Base-by-base conservation (phyloP, 352 stramenopile species). In the Halophytophthora polymorphica region DNA sequence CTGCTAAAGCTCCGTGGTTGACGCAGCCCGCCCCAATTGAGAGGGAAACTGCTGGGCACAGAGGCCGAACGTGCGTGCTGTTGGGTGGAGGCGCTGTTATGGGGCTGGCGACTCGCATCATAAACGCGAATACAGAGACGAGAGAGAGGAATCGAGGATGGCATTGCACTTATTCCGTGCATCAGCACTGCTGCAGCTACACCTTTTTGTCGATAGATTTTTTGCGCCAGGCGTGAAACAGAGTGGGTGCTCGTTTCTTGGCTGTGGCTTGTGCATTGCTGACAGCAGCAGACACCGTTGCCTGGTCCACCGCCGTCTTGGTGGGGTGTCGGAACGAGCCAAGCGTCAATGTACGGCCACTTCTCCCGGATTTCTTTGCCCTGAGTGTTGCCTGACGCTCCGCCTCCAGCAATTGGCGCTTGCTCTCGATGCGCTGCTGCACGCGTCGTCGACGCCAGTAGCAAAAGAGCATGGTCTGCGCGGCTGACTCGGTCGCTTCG, bases 401-500 rank as follows among this genome's bases (percentile, higher is more conserved):
- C 6, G 71, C 53, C 38, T 66, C 56, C 2, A 69, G 28, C 22
- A 79, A 62, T 33, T 71, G 61, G 1, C 73, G 61, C 22, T 61
- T 58, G 10, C 55, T 67, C 12, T 66, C 66, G 46, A 86, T 64
- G 6, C 61, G 67, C 8, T 57, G 54, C 33, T 74, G 62, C 7
- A 86, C 38, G 3, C 70, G 69, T 33, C 66, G 61, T 29, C 54
- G 65, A 6, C 72, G 61, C 76, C 73, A 87, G 17, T 58, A 51
- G 45, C 70, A 86, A 50, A 75, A 88, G 18, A 90, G 51, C 39
- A 63, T 82, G 18, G 74, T 56, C 45, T 90, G 76, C 25, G 79
- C 79, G 2, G 60, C 58, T 13, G 69, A 29, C 22, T 90, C 79
- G 0, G 69, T 75, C 31, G 57, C 61, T 15, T 76, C 56, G 37